phyloP scores from a whole-genome alignment of 176 grass and related monocot species.

The maize (Zea mays) region DNA sequence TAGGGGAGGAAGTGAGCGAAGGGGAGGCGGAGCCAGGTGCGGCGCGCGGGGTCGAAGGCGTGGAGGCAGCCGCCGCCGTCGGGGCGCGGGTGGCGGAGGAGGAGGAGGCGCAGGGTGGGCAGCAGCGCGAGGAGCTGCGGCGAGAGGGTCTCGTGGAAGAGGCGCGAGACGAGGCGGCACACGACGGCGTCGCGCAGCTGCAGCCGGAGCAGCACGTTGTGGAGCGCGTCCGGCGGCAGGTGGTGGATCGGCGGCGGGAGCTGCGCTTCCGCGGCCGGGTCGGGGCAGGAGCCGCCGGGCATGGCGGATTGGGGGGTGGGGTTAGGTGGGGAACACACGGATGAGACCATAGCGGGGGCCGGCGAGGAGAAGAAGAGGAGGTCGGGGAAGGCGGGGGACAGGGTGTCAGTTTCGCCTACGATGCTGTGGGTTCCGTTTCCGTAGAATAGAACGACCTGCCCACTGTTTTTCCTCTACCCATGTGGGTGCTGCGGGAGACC shows the following conservation, averaged over 20 bases:
- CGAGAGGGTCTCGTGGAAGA: constrained; percentile 63
- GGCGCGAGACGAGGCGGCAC: constrained; percentile 68
- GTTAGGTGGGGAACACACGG: constrained; percentile 1
- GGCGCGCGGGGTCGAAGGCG: constrained; percentile 73
- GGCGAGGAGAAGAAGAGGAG: not conserved
- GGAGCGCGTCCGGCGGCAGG: too few relatives aligned
- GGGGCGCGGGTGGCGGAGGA: constrained; percentile 79
- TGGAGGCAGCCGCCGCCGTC: constrained; percentile 64
- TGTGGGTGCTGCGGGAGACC: not conserved
- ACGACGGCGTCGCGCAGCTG: not conserved
- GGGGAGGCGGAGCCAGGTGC: constrained; percentile 81
- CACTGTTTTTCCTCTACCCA: too few relatives aligned
- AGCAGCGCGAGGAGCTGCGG: constrained; percentile 47
- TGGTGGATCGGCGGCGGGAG: constrained; percentile 48
- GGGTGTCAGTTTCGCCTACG: too few relatives aligned
- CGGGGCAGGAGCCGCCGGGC: constrained; percentile 27
- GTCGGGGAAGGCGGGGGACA: constrained; percentile 11
- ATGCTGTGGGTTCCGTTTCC: not conserved
- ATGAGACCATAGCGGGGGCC: not conserved
- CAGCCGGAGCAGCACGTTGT: too few relatives aligned
- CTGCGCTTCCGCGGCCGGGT: constrained; percentile 20
- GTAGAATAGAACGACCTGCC: too few relatives aligned
- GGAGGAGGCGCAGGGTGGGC: constrained; percentile 58
- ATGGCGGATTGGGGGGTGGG: not conserved
- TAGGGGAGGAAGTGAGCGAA: constrained; percentile 84